Evolutionary conservation across 2,329 filamentous ascomycete genomes (phyloP).

Genomic region (Fusarium mexicanum): DNA sequence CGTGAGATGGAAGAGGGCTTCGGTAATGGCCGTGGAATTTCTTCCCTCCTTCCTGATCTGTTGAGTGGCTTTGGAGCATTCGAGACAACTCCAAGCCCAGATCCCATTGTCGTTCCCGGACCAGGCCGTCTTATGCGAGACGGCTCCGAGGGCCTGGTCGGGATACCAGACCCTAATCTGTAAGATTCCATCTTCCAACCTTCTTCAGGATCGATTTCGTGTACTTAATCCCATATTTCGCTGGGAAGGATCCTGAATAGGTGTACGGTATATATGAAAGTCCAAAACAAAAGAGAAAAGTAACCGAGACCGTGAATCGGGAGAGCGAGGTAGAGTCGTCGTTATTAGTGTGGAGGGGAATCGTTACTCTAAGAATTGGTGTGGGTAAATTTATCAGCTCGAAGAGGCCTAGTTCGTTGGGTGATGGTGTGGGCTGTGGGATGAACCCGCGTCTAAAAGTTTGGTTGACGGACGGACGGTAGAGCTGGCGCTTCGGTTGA

Average conservation of each 20-base stretch:
- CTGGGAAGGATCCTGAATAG: not conserved
- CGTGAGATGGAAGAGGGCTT: constrained; percentile 32
- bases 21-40: constrained; percentile 24
- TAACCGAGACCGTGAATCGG: constrained; percentile 29
- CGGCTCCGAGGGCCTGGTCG: constrained; percentile 52
- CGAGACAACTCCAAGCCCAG: constrained; percentile 30
- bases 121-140: constrained; percentile 45
- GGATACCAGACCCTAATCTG: constrained; percentile 53
- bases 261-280: constrained; percentile 30
- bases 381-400: constrained; percentile 36
- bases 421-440: constrained; percentile 41
- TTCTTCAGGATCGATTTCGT: constrained; percentile 38
- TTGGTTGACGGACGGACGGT: constrained; percentile 9
- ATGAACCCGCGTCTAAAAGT: constrained; percentile 39
- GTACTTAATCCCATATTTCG: constrained; percentile 36
- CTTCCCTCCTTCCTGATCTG: constrained; percentile 37
- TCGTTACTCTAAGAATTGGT: constrained; percentile 30
- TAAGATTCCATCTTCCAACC: constrained; percentile 56
- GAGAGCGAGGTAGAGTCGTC: constrained; percentile 37
- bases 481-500: constrained; percentile 35
- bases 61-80: constrained; percentile 39
- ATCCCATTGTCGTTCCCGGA: not conserved
- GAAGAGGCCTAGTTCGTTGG: constrained; percentile 38
- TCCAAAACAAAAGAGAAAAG: constrained; percentile 1
- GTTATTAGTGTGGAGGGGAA: constrained; percentile 43